Conservation (phyloP, 176 grass and related monocot genomes). For the Phyllostachys edulis region DNA sequence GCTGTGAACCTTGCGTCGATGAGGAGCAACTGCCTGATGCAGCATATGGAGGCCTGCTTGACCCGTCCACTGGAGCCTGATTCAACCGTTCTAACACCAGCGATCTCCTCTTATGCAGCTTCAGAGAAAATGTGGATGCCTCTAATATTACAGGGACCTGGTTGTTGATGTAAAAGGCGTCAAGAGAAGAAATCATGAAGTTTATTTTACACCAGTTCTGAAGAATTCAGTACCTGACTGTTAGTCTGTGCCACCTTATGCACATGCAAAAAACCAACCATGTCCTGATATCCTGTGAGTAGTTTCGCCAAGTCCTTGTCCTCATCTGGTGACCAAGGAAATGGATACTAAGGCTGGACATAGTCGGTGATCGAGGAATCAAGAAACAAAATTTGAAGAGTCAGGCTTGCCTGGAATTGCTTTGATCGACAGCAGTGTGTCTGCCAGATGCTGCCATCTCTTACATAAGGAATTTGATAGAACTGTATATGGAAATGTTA, state of each 20-base stretch:
- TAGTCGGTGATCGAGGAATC: neutral
- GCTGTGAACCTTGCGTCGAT: conserved; percentile 55
- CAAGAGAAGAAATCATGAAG: neutral
- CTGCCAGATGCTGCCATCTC: conserved; percentile 93
- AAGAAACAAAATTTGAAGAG: neutral
- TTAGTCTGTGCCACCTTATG: conserved; percentile 86
- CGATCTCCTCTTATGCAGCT: conserved; percentile 72
- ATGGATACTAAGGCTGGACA: neutral
- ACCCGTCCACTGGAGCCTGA: conserved; percentile 83
- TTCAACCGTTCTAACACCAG: conserved; percentile 83
- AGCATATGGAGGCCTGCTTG: conserved; percentile 59
- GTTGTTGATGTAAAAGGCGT: neutral
- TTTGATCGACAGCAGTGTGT: conserved; percentile 86
- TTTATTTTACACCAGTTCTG: neutral
- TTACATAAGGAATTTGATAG: conserved; percentile 71
- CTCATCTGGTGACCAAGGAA: conserved; percentile 68
- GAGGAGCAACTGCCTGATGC: conserved; percentile 65
- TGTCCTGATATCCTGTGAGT: conserved; percentile 85
- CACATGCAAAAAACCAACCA: conserved; percentile 90
- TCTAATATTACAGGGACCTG: conserved; percentile 91
- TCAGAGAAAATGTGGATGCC: conserved; percentile 74
- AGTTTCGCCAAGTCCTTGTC: conserved; percentile 84
- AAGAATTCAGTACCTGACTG: conserved; percentile 62
- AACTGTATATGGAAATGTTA: conserved; percentile 72
- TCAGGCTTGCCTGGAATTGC: conserved; percentile 65